Base-by-base conservation (phyloP, 2,329 filamentous ascomycete species). In the Diaporthe sp. region DNA sequence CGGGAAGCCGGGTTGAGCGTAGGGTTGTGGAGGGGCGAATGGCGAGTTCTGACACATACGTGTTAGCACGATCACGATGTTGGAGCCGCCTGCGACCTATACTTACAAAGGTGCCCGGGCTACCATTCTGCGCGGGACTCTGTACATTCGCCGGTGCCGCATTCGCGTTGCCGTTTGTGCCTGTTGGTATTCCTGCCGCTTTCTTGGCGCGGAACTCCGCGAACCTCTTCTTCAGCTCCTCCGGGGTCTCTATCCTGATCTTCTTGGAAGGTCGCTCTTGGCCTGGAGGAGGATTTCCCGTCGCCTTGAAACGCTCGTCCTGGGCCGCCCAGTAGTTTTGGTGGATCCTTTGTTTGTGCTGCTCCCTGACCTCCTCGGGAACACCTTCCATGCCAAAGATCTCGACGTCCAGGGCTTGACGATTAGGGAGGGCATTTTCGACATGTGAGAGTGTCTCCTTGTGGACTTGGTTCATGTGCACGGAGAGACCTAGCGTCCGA, bases 361-460 rank as follows among this genome's bases (percentile, higher is more conserved):
- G 91, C 81, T 95, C 91, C 75, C 95, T 87, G 77, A 97, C 90
- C 75, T 98, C 95, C 75, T 95, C 93, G 3, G 97, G 97, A 51
- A 98, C 95, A 82, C 97, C 97, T 84, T 98, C 95, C 94, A 98
- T 98, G 81, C 96, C 97, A 83, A 98, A 99, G 81, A 99, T 98
- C 85, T 99, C 97, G 76, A 98, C 92, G 76, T 98, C 95, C 76
- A 98, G 91, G 76, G 94, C 93, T 78, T 95, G 92, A 77, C 97
- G 92, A 81, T 96, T 96, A 0, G 94, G 93, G 4, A 98, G 90
- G 68, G 97, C 95, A 88, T 98, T 98, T 80, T 98, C 96, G 81
- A 99, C 95, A 60, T 92, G 91, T 28, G 91, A 92, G 68, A 98
- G 90, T 42, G 93, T 94, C 84, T 98, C 96, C 85, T 99, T 99